These are phyloP conservation scores for Ascocoryne sarcoides DNA, from an alignment of 2,329 filamentous ascomycete genomes.

Conservation along the genomic window DNA sequence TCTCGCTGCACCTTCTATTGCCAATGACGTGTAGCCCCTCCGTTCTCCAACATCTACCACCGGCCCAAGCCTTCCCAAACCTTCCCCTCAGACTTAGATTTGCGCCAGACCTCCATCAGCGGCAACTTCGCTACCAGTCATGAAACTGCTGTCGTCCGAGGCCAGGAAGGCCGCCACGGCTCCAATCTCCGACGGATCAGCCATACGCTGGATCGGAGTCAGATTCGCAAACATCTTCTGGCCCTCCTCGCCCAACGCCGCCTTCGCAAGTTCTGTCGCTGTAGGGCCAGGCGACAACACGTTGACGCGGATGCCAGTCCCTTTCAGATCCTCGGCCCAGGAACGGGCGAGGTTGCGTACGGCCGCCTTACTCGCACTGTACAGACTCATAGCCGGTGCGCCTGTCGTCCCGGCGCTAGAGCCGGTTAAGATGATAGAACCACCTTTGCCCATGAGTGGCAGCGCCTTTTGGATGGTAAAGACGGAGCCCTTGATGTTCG, in stretches of 20 bases:
- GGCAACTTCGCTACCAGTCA: constrained; percentile 14
- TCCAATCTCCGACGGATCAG: constrained; percentile 12
- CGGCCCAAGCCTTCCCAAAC: constrained; percentile 4
- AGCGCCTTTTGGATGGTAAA: constrained; percentile 29
- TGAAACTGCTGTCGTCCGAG: constrained; percentile 13
- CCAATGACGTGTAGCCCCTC: constrained; percentile 2
- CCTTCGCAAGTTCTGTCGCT: constrained; percentile 16
- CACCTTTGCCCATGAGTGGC: constrained; percentile 16
- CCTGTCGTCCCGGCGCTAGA: constrained; percentile 19
- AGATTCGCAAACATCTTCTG: constrained; percentile 10
- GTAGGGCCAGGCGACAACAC: constrained; percentile 17
- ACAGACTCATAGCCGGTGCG: constrained; percentile 11
- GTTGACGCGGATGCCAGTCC: constrained; percentile 21
- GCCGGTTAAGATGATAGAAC: constrained; percentile 17
- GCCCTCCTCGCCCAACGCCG: constrained; percentile 12
- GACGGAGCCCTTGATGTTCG: constrained; percentile 31
- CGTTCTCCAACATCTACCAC: constrained; percentile 6
- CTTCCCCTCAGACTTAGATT: constrained; percentile 3
- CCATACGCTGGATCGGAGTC: constrained; percentile 12
- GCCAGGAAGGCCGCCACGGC: constrained; percentile 12
- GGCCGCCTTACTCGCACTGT: constrained; percentile 17
- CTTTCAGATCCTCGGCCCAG: constrained; percentile 13
- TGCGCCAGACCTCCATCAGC: constrained; percentile 12
- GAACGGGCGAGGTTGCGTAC: constrained; percentile 15
- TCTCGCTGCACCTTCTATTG: constrained; percentile 3